A percentile compares a stretch with the other conserved stretches of the same genome.
Evolutionary conservation across 176 grass and related monocot species (phyloP).

Genomic region (Metroxylon sagu): DNA sequence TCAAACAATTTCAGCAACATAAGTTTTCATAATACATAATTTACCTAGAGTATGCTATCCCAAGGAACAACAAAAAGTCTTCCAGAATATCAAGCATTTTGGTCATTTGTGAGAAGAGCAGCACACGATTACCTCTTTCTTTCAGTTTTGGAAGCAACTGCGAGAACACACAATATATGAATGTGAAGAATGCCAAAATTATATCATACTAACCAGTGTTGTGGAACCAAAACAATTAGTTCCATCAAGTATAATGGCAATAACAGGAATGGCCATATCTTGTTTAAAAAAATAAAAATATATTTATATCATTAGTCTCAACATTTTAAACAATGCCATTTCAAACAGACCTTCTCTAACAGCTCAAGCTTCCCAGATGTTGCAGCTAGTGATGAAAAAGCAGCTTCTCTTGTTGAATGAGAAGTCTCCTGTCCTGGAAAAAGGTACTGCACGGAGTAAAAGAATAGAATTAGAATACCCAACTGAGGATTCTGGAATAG

Average conservation of each 20-base stretch:
- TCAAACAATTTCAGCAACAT: background rate
- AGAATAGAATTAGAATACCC: too few species aligned
- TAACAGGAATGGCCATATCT: background rate
- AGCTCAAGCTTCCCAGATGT: slow-evolving; percentile 57
- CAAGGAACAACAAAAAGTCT: slow-evolving; percentile 35
- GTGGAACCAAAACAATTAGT: background rate
- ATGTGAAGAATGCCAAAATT: background rate
- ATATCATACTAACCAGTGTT: slow-evolving; percentile 2
- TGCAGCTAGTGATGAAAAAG: slow-evolving; percentile 45
- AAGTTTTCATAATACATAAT: background rate
- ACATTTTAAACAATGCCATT: too few species aligned
- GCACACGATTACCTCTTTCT: slow-evolving; percentile 49
- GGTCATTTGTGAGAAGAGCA: slow-evolving; percentile 67
- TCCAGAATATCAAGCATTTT: slow-evolving; percentile 64
- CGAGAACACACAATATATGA: background rate
- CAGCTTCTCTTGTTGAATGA: slow-evolving; percentile 24
- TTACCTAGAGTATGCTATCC: slow-evolving; percentile 47
- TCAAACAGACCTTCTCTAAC: slow-evolving; percentile 44
- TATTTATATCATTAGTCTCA: too few species aligned
- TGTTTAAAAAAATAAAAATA: too few species aligned
- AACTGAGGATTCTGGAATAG: too few species aligned
- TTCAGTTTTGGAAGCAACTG: slow-evolving; percentile 67
- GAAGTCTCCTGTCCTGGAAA: slow-evolving; percentile 32
- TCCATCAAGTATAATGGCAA: background rate
- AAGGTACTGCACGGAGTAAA: slow-evolving; percentile 32